Conservation (phyloP, 2,329 filamentous ascomycete genomes). For the Gyromitra esculenta region DNA sequence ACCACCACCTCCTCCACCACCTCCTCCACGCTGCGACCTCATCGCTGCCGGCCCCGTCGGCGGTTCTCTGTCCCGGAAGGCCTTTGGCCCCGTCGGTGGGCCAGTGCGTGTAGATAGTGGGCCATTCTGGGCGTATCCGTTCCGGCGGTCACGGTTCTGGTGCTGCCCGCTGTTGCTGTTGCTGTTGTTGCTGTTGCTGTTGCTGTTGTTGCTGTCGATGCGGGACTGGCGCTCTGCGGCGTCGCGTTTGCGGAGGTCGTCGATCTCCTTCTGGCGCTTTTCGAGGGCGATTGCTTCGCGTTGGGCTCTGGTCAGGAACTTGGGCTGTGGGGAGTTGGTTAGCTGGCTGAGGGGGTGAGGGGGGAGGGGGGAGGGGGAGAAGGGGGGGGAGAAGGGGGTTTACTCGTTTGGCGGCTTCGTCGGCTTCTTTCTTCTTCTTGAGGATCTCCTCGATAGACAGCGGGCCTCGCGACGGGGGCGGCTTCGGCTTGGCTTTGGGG, state of each 20-base stretch:
- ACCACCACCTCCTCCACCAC: not conserved
- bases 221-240: constrained; percentile 59
- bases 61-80: constrained; percentile 53
- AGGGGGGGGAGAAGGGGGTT: constrained; percentile 52
- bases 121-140: not conserved
- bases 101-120: not conserved
- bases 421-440: constrained; percentile 83
- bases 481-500: constrained; percentile 61
- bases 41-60: constrained; percentile 59
- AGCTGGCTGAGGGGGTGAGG: constrained; percentile 53
- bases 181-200: not conserved
- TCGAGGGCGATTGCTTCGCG: constrained; percentile 82
- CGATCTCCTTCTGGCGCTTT: constrained; percentile 76
- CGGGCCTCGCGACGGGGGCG: constrained; percentile 63
- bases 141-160: constrained; percentile 15
- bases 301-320: constrained; percentile 84
- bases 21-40: constrained; percentile 57
- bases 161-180: not conserved
- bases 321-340: constrained; percentile 67
- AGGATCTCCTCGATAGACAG: constrained; percentile 87
- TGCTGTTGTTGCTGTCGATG: constrained; percentile 4
- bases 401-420: constrained; percentile 82
- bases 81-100: constrained; percentile 54
- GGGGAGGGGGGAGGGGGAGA: constrained; percentile 55
- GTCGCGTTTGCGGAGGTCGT: constrained; percentile 68